Conservation (phyloP, 495 filamentous ascomycete genomes). For the Echria macrotheca region DNA sequence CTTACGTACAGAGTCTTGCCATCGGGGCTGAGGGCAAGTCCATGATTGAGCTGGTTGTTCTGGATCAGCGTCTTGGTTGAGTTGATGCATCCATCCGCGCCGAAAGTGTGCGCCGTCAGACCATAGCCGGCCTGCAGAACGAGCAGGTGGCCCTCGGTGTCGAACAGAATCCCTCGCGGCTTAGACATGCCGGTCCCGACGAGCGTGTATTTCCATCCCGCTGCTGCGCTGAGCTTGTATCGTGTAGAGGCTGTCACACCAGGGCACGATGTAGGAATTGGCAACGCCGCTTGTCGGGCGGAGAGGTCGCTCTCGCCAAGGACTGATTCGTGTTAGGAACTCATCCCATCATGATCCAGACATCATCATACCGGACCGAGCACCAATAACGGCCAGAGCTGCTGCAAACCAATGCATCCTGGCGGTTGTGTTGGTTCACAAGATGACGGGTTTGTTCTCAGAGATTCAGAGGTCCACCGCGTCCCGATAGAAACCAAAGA, state of each 20-base stretch:
- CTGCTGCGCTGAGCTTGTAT: constrained; percentile 25
- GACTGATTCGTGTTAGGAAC: too few species aligned
- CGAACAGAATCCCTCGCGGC: constrained; percentile 31
- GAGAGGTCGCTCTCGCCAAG: neutral
- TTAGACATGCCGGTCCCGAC: constrained; percentile 28
- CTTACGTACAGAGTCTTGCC: constrained; percentile 61
- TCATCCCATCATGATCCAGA: too few species aligned
- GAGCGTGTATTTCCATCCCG: constrained; percentile 31
- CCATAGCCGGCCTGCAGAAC: constrained; percentile 51
- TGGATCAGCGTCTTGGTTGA: constrained; percentile 33
- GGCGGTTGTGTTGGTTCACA: too few species aligned
- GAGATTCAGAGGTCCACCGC: too few species aligned
- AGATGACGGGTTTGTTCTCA: too few species aligned
- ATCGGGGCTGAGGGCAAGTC: constrained; percentile 55
- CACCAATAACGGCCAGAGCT: too few species aligned
- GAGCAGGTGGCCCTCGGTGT: constrained; percentile 40
- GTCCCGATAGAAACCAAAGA: too few species aligned
- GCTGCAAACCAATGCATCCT: too few species aligned
- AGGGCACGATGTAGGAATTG: constrained; percentile 17
- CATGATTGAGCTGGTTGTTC: constrained; percentile 53
- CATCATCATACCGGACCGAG: too few species aligned
- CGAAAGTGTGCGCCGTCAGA: constrained; percentile 47
- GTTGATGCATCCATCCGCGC: constrained; percentile 47
- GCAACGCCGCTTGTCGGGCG: neutral
- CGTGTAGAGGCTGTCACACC: constrained; percentile 21